Evolutionary conservation across 2,329 filamentous ascomycete genomes (phyloP), one percentile per base, ranked within the genome.

Genomic region (Trichoderma brevicompactum): DNA sequence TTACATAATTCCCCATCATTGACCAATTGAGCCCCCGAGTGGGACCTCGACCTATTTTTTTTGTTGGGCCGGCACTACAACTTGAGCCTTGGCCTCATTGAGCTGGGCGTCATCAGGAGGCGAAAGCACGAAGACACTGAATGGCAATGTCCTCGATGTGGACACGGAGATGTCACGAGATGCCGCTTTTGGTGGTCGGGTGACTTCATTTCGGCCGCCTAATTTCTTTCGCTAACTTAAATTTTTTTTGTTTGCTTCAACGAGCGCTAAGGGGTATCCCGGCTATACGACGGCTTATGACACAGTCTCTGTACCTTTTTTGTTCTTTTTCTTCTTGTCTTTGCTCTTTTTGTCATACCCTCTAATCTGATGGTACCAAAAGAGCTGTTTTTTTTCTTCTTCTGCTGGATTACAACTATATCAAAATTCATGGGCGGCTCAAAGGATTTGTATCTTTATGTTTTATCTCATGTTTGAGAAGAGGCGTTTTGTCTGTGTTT

Each of bases 281-380:
- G 59, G 65, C 53, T 32, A 53, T 59, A 65, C 62, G 59, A 63
- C 65, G 53, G 59, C 65, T 66, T 34, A 66, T 49, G 59, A 63
- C 59, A 46, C 19, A n/a, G 44, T 48, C 52, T 66, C 43, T 66
- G 46, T 59, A 66, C 46, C 56, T 41, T 53, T 63, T 60, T 48
- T 38, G 7, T 52, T 36, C 12, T 17, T 46, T 61, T n/a, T 54
- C 41, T 36, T 48, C 7, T 59, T 46, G 28, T 55, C 34, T 52
- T 34, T 34, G 17, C 28, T 43, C 23, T 59, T 36, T 52, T 15
- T 43, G 7, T 52, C 36, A 32, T 59, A n/a, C 32, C 32, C 13
- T 46, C 58, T 50, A 19, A 43, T 44, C 40, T 52, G 59, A 46
- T n/a, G 49, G 32, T 32, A 41, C 17, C 7, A 19, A 32, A 52